A percentile compares a stretch with the other conserved stretches of the same genome.
phyloP scores from a whole-genome alignment of 169 alveolate genomes.

The Plasmodium reichenowi region DNA sequence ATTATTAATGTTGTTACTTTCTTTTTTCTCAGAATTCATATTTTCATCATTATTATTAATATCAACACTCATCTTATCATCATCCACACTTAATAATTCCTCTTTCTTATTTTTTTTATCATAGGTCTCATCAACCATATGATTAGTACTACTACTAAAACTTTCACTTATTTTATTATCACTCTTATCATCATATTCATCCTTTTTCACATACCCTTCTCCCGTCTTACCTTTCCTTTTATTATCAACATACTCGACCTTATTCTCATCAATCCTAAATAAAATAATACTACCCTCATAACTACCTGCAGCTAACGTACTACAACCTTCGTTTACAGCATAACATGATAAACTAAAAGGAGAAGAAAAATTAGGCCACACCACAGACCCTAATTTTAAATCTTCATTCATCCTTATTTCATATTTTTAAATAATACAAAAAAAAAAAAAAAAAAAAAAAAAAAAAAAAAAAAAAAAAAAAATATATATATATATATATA shows the following conservation, averaged over 20 bases:
- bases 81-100: not conserved
- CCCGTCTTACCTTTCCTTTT: not conserved
- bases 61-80: not conserved
- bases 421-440: conserved; percentile 27
- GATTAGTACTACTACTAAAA: not conserved
- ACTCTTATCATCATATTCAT: not conserved
- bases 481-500: not conserved
- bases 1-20: not conserved
- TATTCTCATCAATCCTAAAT: conserved; percentile 44
- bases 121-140: not conserved
- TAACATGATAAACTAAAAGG: conserved; percentile 73
- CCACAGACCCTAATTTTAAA: conserved; percentile 75
- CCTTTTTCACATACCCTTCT: not conserved
- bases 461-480: not conserved
- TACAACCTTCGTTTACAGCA: conserved; percentile 26
- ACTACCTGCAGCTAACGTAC: conserved; percentile 41
- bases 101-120: not conserved
- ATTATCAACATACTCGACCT: not conserved
- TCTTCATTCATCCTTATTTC: conserved; percentile 75
- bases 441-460: conserved; percentile 1
- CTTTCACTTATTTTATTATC: not conserved
- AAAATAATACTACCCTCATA: conserved; percentile 64
- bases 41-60: not conserved
- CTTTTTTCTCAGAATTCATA: not conserved
- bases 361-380: conserved; percentile 76